A percentile compares a stretch with the other conserved stretches of the same genome.
phyloP scores from a whole-genome alignment of 768 basidiomycete genomes.

The Chiua virens region DNA sequence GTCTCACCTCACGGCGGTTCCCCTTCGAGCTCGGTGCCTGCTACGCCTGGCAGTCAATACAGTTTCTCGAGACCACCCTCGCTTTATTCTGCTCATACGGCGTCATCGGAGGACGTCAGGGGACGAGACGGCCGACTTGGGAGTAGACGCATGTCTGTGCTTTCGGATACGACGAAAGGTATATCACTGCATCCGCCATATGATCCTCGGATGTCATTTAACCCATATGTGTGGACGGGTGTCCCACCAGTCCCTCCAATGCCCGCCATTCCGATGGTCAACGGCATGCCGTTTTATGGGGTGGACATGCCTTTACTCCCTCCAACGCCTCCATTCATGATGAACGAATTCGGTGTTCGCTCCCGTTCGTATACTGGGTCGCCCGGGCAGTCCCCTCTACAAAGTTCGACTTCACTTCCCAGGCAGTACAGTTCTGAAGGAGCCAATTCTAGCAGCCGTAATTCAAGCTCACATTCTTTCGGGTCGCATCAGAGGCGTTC shows the following conservation, averaged over 20 bases:
- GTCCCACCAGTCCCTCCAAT: constrained; percentile 39
- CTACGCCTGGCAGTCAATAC: constrained; percentile 36
- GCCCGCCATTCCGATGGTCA: constrained; percentile 32
- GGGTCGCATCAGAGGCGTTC: constrained; percentile 30
- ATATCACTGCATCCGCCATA: constrained; percentile 25
- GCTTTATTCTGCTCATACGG: constrained; percentile 50
- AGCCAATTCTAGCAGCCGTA: constrained; percentile 14
- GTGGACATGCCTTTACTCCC: constrained; percentile 72
- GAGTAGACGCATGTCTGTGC: constrained; percentile 43
- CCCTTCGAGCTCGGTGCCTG: constrained; percentile 48
- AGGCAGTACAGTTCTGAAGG: constrained; percentile 28
- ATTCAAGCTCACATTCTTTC: constrained; percentile 18
- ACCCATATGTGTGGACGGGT: constrained; percentile 29
- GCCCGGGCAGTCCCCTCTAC: constrained; percentile 30
- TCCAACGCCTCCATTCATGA: constrained; percentile 75
- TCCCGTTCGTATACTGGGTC: constrained; percentile 34
- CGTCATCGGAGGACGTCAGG: constrained; percentile 59
- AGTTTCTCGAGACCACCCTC: constrained; percentile 54
- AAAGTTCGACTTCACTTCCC: constrained; percentile 17
- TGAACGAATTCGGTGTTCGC: constrained; percentile 52
- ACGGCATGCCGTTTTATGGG: constrained; percentile 43
- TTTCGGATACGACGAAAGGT: constrained; percentile 35
- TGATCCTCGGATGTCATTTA: constrained; percentile 24
- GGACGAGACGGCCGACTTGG: constrained; percentile 37
- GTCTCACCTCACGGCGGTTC: constrained; percentile 43